Conservation (phyloP, 495 filamentous ascomycete species). For the Xylaria intraflava region DNA sequence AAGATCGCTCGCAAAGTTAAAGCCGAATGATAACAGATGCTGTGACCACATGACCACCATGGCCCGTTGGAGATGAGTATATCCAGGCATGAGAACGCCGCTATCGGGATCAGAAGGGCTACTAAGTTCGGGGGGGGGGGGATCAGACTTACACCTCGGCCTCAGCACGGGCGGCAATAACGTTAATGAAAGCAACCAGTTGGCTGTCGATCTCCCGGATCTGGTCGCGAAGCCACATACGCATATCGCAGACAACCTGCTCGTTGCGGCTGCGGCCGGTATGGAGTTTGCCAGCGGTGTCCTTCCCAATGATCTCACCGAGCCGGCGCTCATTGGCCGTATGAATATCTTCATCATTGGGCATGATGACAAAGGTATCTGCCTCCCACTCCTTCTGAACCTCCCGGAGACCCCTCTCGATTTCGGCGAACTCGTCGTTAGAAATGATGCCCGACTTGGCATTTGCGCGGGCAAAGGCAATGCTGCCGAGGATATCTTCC, state of each 20-base stretch:
- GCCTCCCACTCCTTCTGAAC: conserved; percentile 70
- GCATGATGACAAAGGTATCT: conserved; percentile 52
- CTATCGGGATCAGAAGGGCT: too few species aligned
- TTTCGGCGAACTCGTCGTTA: conserved; percentile 63
- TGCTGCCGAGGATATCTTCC: conserved; percentile 72
- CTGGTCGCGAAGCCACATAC: conserved; percentile 81
- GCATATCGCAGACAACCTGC: conserved; percentile 90
- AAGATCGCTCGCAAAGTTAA: conserved; percentile 69
- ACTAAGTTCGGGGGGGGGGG: too few species aligned
- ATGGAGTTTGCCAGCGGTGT: conserved; percentile 85
- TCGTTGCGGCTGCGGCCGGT: conserved; percentile 90
- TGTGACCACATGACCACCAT: too few species aligned
- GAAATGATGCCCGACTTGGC: conserved; percentile 69
- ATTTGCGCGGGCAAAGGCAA: conserved; percentile 86
- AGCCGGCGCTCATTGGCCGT: conserved; percentile 76
- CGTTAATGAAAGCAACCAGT: conserved; percentile 63
- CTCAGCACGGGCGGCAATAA: conserved; percentile 68
- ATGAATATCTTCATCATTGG: conserved; percentile 68
- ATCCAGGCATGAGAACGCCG: conserved; percentile 54
- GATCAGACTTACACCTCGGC: too few species aligned
- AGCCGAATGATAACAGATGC: conserved; percentile 72
- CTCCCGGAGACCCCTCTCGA: conserved; percentile 65
- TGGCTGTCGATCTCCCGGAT: conserved; percentile 63
- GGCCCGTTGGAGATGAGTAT: conserved; percentile 92
- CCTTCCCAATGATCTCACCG: conserved; percentile 81